Conservation (phyloP, 768 basidiomycete genomes). For the Naganishia onofrii region DNA sequence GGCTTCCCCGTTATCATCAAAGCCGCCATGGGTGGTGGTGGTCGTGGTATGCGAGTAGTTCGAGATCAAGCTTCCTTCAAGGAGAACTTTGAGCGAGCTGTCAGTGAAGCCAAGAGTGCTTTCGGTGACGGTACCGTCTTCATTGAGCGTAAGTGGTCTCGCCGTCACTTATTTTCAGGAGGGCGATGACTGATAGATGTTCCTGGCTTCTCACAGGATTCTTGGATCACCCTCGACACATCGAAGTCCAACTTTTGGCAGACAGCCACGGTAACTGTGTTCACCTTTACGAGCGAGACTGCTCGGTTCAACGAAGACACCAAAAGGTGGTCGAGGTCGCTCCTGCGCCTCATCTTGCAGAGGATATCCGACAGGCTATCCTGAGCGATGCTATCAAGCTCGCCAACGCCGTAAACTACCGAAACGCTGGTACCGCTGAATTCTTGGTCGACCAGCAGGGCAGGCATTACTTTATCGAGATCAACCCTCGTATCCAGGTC, state of each 20-base stretch:
- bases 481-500: slow-evolving; percentile 98
- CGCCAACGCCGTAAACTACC: slow-evolving; percentile 86
- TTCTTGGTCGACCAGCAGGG: slow-evolving; percentile 96
- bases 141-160: slow-evolving; percentile 68
- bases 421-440: slow-evolving; percentile 96
- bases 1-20: slow-evolving; percentile 99
- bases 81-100: slow-evolving; percentile 82
- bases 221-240: slow-evolving; percentile 92
- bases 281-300: slow-evolving; percentile 98
- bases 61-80: slow-evolving; percentile 89
- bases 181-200: slow-evolving; percentile 8
- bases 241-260: slow-evolving; percentile 93
- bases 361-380: slow-evolving; percentile 85
- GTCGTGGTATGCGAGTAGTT: slow-evolving; percentile 98
- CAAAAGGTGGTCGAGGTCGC: slow-evolving; percentile 99
- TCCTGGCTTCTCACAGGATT: slow-evolving; percentile 36
- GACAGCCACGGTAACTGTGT: slow-evolving; percentile 90
- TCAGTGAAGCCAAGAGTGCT: slow-evolving; percentile 89
- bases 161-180: slow-evolving; percentile 60
- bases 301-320: slow-evolving; percentile 95
- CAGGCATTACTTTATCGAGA: slow-evolving; percentile 98
- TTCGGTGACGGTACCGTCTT: slow-evolving; percentile 99
- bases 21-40: slow-evolving; percentile 97
- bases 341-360: slow-evolving; percentile 88
- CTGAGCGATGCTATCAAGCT: slow-evolving; percentile 87